Percentiles rank a stretch among this genome's conserved stretches.
phyloP scores from a whole-genome alignment of 2,329 filamentous ascomycete genomes.

The Akanthomyces muscarius region DNA sequence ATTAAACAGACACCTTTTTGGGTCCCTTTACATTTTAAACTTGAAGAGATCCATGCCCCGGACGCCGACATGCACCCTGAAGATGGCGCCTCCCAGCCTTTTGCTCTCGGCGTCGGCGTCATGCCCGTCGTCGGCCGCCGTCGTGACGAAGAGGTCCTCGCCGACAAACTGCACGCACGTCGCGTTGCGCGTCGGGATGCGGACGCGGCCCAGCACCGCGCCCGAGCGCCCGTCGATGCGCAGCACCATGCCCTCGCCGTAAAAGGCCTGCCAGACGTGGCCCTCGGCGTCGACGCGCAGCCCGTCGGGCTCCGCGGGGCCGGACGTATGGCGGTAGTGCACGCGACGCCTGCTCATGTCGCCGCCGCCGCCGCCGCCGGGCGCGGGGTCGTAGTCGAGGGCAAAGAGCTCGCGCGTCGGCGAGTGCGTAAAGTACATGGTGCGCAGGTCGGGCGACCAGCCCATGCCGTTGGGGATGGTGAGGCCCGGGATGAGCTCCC shows the following conservation, averaged over 20 bases:
- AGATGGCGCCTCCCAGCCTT: conserved; percentile 66
- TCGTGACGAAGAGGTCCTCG: conserved; percentile 72
- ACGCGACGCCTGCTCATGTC: conserved; percentile 53
- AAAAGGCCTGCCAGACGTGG: conserved; percentile 87
- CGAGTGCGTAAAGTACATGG: conserved; percentile 81
- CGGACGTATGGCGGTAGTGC: conserved; percentile 64
- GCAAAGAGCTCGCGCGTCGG: conserved; percentile 65
- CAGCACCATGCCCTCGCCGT: conserved; percentile 71
- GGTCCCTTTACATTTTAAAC: conserved; percentile 49
- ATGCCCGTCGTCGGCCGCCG: conserved; percentile 64
- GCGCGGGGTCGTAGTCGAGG: conserved; percentile 66
- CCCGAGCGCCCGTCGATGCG: conserved; percentile 64
- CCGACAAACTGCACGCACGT: conserved; percentile 81
- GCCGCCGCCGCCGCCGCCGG: conserved; percentile 61
- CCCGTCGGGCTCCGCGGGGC: conserved; percentile 70
- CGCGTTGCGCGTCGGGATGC: conserved; percentile 71
- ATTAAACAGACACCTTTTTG: no score
- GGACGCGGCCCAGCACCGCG: conserved; percentile 68
- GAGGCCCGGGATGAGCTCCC: conserved; percentile 59
- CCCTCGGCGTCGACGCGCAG: conserved; percentile 80
- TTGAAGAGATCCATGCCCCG: conserved; percentile 59
- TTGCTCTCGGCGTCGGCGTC: conserved; percentile 50
- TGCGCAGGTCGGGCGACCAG: conserved; percentile 70
- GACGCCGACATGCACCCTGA: conserved; percentile 72
- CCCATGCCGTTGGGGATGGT: conserved; percentile 82